These are phyloP conservation scores for Pyronema domesticum DNA, from an alignment of 495 filamentous ascomycete genomes.

Conservation along the genomic window DNA sequence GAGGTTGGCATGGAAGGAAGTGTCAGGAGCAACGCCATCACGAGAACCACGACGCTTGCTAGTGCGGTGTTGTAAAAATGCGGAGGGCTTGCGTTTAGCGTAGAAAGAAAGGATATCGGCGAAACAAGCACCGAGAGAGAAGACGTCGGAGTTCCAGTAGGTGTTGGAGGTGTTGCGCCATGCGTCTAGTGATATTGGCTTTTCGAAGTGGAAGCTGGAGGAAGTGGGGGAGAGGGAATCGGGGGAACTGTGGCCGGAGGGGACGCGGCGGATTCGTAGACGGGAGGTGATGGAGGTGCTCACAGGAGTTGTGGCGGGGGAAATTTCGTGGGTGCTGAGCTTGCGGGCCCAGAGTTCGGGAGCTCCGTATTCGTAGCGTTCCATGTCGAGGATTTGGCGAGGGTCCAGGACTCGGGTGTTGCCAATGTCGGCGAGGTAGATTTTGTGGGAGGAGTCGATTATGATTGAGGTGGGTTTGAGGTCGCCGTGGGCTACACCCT, in stretches of 20 bases:
- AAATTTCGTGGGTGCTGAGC: constrained; percentile 5
- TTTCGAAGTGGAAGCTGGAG: constrained; percentile 21
- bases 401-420: constrained; percentile 40
- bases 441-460: constrained; percentile 48
- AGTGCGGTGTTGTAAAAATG: constrained; percentile 56
- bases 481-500: constrained; percentile 54
- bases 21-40: constrained; percentile 34
- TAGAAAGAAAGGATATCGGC: constrained; percentile 53
- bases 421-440: constrained; percentile 59
- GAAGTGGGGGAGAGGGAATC: constrained; percentile 14
- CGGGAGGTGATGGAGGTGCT: constrained; percentile 1
- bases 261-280: constrained; percentile 5
- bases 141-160: constrained; percentile 40
- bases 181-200: constrained; percentile 12
- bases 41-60: constrained; percentile 42
- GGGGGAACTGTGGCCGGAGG: not conserved
- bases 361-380: constrained; percentile 73
- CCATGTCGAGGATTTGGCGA: constrained; percentile 43
- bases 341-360: constrained; percentile 51
- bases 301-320: constrained; percentile 2
- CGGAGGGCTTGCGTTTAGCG: constrained; percentile 49
- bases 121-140: constrained; percentile 56
- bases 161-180: constrained; percentile 32
- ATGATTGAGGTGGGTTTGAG: constrained; percentile 72
- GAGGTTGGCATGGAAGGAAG: constrained; percentile 69